These are phyloP conservation scores for Juncus effusus DNA, from an alignment of 176 grass and related monocot species.

Conservation along the genomic window DNA sequence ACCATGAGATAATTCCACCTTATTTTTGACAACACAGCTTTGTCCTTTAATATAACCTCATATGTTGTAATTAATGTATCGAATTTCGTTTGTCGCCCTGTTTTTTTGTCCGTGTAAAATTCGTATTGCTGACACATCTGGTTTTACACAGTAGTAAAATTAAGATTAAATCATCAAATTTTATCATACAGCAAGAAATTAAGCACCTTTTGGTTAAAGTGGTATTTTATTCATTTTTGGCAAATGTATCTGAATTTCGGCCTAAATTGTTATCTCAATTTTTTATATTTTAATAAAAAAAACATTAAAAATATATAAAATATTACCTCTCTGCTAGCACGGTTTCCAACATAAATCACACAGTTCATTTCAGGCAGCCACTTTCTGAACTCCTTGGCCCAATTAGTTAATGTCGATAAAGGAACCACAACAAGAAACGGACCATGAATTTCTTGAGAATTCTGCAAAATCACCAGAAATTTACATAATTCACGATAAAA, in stretches of 20 bases:
- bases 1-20: slow-evolving; percentile 99
- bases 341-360: slow-evolving; percentile 96
- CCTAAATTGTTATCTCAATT: too few relatives aligned
- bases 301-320: slow-evolving; percentile 2
- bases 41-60: slow-evolving; percentile 99
- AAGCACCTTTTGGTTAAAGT: too few relatives aligned
- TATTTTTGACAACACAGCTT: slow-evolving; percentile 90
- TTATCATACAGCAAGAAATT: too few relatives aligned
- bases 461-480: slow-evolving; percentile 34
- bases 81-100: slow-evolving; percentile 73
- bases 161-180: too few relatives aligned
- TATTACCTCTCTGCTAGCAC: slow-evolving; percentile 95
- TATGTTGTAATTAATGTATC: slow-evolving; percentile 90
- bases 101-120: slow-evolving; percentile 83
- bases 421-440: slow-evolving; percentile 99
- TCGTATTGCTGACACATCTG: slow-evolving; percentile 87
- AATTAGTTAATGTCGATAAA: slow-evolving; percentile 90
- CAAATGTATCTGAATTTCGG: too few relatives aligned
- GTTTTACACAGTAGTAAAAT: too few relatives aligned
- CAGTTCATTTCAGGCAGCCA: slow-evolving; percentile 95
- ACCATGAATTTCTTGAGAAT: slow-evolving; percentile 94
- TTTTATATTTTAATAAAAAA: slow-evolving; percentile 1
- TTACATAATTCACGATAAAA: not conserved
- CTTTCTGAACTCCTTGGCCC: slow-evolving; percentile 95
- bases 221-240: too few relatives aligned